phyloP scores from a whole-genome alignment of 75 land plant species.

The Gnetum montanum region DNA sequence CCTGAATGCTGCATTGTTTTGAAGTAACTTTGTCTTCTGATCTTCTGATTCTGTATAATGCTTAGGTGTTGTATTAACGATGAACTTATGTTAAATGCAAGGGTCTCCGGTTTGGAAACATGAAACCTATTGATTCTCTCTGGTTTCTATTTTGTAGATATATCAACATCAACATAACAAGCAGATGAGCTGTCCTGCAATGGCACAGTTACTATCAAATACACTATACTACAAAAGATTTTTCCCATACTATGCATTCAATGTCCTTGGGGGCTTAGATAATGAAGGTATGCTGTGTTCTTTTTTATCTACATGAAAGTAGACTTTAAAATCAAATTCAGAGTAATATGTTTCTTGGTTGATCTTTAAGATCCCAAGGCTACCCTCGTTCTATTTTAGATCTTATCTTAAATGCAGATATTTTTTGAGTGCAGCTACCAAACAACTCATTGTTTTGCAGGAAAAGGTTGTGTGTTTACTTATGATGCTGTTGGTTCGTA shows the following conservation, averaged over 20 bases:
- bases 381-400: too few species aligned
- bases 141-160: too few species aligned
- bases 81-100: too few species aligned
- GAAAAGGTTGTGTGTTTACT: constrained; percentile 93
- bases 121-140: too few species aligned
- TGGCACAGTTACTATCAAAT: constrained; percentile 91
- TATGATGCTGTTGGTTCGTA: constrained; percentile 99
- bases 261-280: constrained; percentile 92
- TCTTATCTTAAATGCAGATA: too few species aligned
- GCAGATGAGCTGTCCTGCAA: constrained; percentile 97
- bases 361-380: too few species aligned
- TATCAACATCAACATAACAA: constrained; percentile 96
- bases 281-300: constrained; percentile 66
- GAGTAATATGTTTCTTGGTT: neutral
- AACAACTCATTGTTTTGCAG: too few species aligned
- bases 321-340: neutral
- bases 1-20: neutral
- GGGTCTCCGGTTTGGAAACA: too few species aligned
- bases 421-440: too few species aligned
- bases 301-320: too few species aligned
- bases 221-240: constrained; percentile 95
- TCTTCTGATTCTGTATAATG: too few species aligned
- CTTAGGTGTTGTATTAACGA: too few species aligned
- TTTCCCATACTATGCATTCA: constrained; percentile 94
- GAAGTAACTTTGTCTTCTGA: neutral